Base-by-base conservation (phyloP, 176 grass and related monocot species). In the Oryza coarctata region DNA sequence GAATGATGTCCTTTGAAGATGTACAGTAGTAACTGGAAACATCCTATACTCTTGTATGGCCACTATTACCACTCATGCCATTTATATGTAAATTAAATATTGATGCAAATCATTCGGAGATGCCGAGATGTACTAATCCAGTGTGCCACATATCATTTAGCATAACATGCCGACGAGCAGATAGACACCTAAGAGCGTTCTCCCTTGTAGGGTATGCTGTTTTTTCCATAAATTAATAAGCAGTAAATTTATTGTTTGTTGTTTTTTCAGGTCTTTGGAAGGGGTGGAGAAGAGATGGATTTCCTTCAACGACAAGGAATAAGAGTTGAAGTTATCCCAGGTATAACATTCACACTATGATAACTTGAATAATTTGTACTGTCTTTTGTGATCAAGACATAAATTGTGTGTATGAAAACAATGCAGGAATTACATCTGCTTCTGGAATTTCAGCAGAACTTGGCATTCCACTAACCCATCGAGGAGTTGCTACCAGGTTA, bases 261-360 rank as follows among this genome's bases (percentile, higher is more conserved):
- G 20, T 29, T 75, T 2, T 25, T 82, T 66, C 80, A 95, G 96
- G 91, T 99, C 45, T 99, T 95, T 93, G 93, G 93, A 82, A 95
- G 96, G 81, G 96, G 96, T 79, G 96, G 93, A 82, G 96, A 95
- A 86, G 96, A 95, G 85, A 99, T 95, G 96, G 96, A 99, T 81
- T 99, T 99, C 81, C 70, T 99, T 77, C 93, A 99, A 44, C 88
- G 95, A 78, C 85, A 93, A 76, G 96, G 96, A 88, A 95, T 99
- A 85, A 91, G 74, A 67, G 93, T 99, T 38, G 93, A 99, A 76
- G 91, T 99, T 83, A 93, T 99, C 86, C 91, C 93, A 88, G 93
- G 93, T 95, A 88, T 82, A 43, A 36, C 15, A 68, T 78, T 12
- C 47, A 41, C 31, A 5, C 41, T 57, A 45, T 49, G 15, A n/a